A percentile compares a stretch with the other conserved stretches of the same genome.
These are phyloP conservation scores for Lenwebbia sp. DNA, from an alignment of 345 rosid genomes.

Conservation along the genomic window DNA sequence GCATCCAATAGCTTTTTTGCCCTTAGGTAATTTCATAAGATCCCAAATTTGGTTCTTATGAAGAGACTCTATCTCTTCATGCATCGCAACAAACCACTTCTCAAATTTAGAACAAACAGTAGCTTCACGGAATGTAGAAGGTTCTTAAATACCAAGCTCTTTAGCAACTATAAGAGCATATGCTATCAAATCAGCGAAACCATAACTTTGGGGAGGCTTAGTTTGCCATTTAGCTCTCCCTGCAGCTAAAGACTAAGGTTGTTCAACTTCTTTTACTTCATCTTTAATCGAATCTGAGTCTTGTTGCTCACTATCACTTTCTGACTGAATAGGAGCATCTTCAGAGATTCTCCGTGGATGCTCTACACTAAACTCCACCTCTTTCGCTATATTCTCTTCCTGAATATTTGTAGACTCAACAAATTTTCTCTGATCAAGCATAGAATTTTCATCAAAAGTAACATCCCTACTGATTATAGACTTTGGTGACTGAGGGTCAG, in stretches of 20 bases:
- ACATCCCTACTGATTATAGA: too few species aligned
- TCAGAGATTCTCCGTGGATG: background rate
- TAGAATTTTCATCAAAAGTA: too few species aligned
- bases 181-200: background rate
- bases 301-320: background rate
- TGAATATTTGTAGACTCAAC: too few species aligned
- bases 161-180: background rate
- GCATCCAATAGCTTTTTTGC: background rate
- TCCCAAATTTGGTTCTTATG: background rate
- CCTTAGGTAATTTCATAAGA: background rate
- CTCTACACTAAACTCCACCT: background rate
- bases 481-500: too few species aligned
- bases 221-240: background rate
- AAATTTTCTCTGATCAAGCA: too few species aligned
- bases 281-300: background rate
- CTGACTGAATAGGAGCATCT: background rate
- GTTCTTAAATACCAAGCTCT: background rate
- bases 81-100: background rate
- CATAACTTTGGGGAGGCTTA: background rate
- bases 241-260: background rate
- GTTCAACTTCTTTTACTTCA: background rate
- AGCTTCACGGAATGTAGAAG: background rate
- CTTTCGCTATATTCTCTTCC: too few species aligned
- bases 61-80: background rate
- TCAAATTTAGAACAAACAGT: background rate